Percentiles rank a stretch among this genome's conserved stretches.
These are phyloP conservation scores for Dothideomycetidae sp. DNA, from an alignment of 2,329 filamentous ascomycete species.

Conservation along the genomic window DNA sequence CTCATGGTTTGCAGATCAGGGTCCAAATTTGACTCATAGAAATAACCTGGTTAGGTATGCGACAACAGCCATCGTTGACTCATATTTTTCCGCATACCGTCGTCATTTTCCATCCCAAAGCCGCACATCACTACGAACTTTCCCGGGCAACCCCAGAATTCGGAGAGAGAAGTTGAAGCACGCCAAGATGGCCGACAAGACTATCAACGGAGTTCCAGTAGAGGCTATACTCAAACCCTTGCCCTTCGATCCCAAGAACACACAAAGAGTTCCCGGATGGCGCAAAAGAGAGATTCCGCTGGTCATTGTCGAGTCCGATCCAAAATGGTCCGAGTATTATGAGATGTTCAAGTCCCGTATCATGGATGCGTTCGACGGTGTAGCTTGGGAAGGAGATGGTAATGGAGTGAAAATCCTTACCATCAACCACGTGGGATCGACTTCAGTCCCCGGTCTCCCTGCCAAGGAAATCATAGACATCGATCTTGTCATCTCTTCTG, in stretches of 20 bases:
- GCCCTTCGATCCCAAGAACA: conserved; percentile 8
- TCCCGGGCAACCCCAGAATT: too few species aligned
- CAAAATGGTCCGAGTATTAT: conserved; percentile 26
- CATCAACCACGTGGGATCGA: conserved; percentile 37
- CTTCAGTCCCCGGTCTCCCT: conserved; percentile 34
- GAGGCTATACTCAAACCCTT: conserved; percentile 12
- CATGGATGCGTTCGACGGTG: conserved; percentile 21
- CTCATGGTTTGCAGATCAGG: too few species aligned
- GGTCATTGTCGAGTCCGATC: conserved; percentile 25
- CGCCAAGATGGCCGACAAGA: conserved; percentile 10
- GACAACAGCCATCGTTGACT: too few species aligned
- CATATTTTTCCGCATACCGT: too few species aligned
- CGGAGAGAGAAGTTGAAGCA: not conserved
- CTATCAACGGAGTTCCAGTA: conserved; percentile 11
- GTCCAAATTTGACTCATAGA: too few species aligned
- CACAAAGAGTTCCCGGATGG: conserved; percentile 15
- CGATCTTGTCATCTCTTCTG: conserved; percentile 30
- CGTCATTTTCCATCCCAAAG: too few species aligned
- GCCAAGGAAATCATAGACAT: conserved; percentile 42
- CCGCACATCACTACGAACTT: too few species aligned
- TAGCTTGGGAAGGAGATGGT: conserved; percentile 1
- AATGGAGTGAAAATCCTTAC: conserved; percentile 17
- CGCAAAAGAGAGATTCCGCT: conserved; percentile 10
- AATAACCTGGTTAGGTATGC: too few species aligned
- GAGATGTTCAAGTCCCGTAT: conserved; percentile 23